These are phyloP conservation scores for Hyaloscypha bicolor DNA, from an alignment of 495 filamentous ascomycete genomes.

Conservation along the genomic window DNA sequence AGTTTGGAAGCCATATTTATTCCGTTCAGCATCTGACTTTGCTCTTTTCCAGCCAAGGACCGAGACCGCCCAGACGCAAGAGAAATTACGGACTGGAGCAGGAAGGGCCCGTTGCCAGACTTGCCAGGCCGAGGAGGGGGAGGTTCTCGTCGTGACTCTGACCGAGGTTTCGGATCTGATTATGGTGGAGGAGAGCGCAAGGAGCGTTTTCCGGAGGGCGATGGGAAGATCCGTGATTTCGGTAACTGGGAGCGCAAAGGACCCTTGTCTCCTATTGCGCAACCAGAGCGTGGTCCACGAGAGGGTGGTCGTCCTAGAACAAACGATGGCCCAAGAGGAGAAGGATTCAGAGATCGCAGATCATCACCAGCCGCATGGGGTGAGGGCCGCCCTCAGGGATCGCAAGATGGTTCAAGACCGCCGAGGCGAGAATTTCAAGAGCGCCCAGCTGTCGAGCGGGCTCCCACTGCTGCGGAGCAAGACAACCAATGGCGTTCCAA, in stretches of 20 bases:
- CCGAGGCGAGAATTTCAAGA: slow-evolving; percentile 81
- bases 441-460: slow-evolving; percentile 60
- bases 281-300: slow-evolving; percentile 55
- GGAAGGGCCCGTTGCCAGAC: slow-evolving; percentile 85
- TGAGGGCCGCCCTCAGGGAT: slow-evolving; percentile 61
- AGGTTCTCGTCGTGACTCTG: slow-evolving; percentile 52
- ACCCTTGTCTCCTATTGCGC: slow-evolving; percentile 73
- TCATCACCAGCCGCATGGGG: slow-evolving; percentile 81
- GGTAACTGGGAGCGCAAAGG: slow-evolving; percentile 95
- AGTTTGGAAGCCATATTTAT: slow-evolving; percentile 47
- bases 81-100: slow-evolving; percentile 80
- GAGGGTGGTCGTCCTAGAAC: slow-evolving; percentile 71
- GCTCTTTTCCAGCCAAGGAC: slow-evolving; percentile 34
- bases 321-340: slow-evolving; percentile 59
- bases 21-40: slow-evolving; percentile 33
- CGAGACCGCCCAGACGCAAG: slow-evolving; percentile 59
- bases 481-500: slow-evolving; percentile 84
- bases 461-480: slow-evolving; percentile 80
- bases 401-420: slow-evolving; percentile 75
- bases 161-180: slow-evolving; percentile 40
- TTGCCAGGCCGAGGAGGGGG: slow-evolving; percentile 51
- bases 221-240: slow-evolving; percentile 85
- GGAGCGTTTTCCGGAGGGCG: slow-evolving; percentile 54
- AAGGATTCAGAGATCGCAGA: slow-evolving; percentile 55
- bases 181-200: slow-evolving; percentile 53